A percentile compares a stretch with the other conserved stretches of the same genome.
phyloP scores from a whole-genome alignment of 73 alveolate species.

The Loxodes magnus region DNA sequence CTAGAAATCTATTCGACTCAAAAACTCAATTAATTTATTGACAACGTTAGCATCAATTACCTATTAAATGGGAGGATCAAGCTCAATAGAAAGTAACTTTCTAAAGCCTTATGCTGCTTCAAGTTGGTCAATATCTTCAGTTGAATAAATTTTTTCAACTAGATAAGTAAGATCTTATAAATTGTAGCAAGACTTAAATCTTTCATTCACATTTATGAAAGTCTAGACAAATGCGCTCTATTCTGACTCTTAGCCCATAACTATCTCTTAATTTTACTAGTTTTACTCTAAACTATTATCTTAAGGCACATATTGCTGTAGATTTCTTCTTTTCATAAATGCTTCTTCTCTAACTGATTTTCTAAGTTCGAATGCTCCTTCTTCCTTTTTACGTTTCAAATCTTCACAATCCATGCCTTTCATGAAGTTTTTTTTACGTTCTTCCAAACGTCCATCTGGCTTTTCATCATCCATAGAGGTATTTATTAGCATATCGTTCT shows the following conservation, averaged over 20 bases:
- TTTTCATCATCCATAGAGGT: no score
- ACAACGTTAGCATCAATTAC: conserved; percentile 88
- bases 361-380: background rate
- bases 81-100: conserved; percentile 69
- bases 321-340: conserved; percentile 1
- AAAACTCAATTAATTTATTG: conserved; percentile 65
- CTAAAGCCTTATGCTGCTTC: conserved; percentile 60
- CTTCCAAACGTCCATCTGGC: no score
- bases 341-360: background rate
- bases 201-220: background rate
- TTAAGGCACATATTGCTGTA: background rate
- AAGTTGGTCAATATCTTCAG: conserved; percentile 4
- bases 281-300: background rate
- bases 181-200: background rate
- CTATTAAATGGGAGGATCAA: conserved; percentile 73
- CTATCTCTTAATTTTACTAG: background rate
- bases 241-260: no score
- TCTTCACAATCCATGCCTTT: background rate
- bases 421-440: background rate
- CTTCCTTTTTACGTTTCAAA: background rate
- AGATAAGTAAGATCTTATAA: background rate
- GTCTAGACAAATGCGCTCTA: no score
- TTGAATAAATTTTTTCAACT: background rate
- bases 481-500: no score
- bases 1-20: conserved; percentile 47